phyloP scores from a whole-genome alignment of 148 eudicot genomes.

The Rhododendron ferrugineum region DNA sequence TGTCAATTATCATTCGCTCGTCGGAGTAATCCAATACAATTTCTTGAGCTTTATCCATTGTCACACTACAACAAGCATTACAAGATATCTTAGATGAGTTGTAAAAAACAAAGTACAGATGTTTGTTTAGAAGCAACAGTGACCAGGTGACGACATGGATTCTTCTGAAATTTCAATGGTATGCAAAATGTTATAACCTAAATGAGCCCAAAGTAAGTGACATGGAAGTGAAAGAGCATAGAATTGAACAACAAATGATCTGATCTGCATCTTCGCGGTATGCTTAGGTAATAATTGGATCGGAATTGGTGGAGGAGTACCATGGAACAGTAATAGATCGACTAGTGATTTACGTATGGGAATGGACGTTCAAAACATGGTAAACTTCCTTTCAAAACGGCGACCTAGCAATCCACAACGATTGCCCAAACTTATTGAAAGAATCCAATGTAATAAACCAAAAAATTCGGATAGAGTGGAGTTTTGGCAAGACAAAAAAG shows the following conservation, averaged over 20 bases:
- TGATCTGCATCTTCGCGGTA: too few species aligned
- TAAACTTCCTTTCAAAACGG: background rate
- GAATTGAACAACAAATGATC: too few species aligned
- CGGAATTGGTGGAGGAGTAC: background rate
- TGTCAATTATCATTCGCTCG: background rate
- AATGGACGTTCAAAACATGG: background rate
- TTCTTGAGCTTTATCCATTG: constrained; percentile 3
- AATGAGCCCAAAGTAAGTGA: background rate
- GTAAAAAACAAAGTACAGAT: background rate
- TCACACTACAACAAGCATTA: background rate
- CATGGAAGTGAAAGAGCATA: too few species aligned
- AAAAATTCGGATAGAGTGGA: background rate
- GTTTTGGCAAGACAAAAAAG: background rate
- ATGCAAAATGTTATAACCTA: background rate
- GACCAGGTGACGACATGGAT: background rate
- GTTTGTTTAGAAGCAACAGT: background rate
- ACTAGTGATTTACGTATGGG: background rate
- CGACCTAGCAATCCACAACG: background rate
- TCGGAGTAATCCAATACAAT: background rate
- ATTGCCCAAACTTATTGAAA: background rate
- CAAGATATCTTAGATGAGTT: background rate
- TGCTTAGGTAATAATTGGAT: background rate
- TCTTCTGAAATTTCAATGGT: background rate
- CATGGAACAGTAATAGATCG: too few species aligned
- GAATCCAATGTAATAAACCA: background rate